Evolutionary conservation across 148 eudicot genomes (phyloP).

Genomic region (Chenopodium formosanum): DNA sequence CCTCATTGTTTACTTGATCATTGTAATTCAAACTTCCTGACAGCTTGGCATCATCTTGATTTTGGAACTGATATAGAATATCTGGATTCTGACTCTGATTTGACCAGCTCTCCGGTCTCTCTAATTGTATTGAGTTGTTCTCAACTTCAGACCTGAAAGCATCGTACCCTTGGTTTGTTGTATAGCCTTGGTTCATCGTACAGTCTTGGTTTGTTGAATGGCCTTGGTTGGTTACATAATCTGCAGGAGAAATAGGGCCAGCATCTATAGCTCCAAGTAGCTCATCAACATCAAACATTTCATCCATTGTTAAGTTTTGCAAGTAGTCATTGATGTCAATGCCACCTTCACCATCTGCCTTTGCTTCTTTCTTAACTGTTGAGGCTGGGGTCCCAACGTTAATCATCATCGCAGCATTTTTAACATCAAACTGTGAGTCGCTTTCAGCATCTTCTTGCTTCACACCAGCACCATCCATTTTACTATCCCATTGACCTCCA

Average conservation of each 20-base stretch:
- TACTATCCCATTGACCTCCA: slow-evolving; percentile 17
- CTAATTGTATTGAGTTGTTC: slow-evolving; percentile 12
- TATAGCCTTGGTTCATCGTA: not conserved
- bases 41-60: slow-evolving; percentile 14
- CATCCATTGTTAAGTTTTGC: slow-evolving; percentile 26
- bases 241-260: slow-evolving; percentile 10
- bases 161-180: not conserved
- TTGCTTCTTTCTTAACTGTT: slow-evolving; percentile 30
- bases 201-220: not conserved
- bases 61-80: slow-evolving; percentile 12
- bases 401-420: not conserved
- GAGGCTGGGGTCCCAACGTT: slow-evolving; percentile 10
- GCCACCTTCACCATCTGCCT: slow-evolving; percentile 19
- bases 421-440: slow-evolving; percentile 17
- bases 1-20: slow-evolving; percentile 8
- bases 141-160: slow-evolving; percentile 13
- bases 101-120: not conserved
- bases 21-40: slow-evolving; percentile 9
- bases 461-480: not conserved
- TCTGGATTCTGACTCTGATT: slow-evolving; percentile 7
- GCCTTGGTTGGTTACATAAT: not conserved
- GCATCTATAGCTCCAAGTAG: slow-evolving; percentile 40
- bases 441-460: slow-evolving; percentile 34
- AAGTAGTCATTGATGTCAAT: slow-evolving; percentile 14
- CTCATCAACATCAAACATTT: slow-evolving; percentile 64